Base-by-base conservation (phyloP, 192 early-diverging fungal species). In the Coemansia sp. region DNA sequence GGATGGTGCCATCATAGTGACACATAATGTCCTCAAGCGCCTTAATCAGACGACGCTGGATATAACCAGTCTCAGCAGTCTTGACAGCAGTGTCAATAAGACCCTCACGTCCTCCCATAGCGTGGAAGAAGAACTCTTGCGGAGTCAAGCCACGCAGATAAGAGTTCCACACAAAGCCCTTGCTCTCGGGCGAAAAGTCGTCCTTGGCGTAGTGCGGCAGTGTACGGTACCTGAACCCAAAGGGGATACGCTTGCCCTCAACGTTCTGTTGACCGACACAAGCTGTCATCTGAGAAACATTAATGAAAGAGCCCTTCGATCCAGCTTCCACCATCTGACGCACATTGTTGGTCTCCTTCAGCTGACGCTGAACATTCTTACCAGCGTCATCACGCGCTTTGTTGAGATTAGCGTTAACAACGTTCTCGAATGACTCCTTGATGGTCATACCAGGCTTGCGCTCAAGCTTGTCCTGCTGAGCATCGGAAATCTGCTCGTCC, bases 231-330 rank as follows among this genome's bases (percentile, higher is more conserved):
- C 90, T 90, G 84, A 99, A 97, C 4, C 96, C 96, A 67, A 92
- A 98, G 16, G 94, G 95, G 81, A 99, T 97, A 66, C 97, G 94
- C 72, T 94, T 94, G 67, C 97, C 97, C 70, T 99, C 96, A n/a
- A 99, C 95, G 83, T 94, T 94, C 76, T 99, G 97, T 80, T 98
- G 97, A 45, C 97, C 97, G n/a, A 99, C 96, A 91, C 92, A 95
- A 18, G 94, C 95, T 18, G 94, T 85, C 93, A 99, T 99, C 83
- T 99, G 97, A 29, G 96, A 94, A 38, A 97, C 89, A 76, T 99
- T 99, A 61, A 99, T 92, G 61, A 89, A 89, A 8, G 92, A 94
- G 54, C 97, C 97, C 71, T 99, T 99, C 33, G 96, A 95, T 56
- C 97, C 97, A 20, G 95, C 86, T 34, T 94, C 87, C 30, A 94